A percentile compares a stretch with the other conserved stretches of the same genome.
phyloP scores from a whole-genome alignment of 441 rosid species.

The Arabidopsis hybrid region DNA sequence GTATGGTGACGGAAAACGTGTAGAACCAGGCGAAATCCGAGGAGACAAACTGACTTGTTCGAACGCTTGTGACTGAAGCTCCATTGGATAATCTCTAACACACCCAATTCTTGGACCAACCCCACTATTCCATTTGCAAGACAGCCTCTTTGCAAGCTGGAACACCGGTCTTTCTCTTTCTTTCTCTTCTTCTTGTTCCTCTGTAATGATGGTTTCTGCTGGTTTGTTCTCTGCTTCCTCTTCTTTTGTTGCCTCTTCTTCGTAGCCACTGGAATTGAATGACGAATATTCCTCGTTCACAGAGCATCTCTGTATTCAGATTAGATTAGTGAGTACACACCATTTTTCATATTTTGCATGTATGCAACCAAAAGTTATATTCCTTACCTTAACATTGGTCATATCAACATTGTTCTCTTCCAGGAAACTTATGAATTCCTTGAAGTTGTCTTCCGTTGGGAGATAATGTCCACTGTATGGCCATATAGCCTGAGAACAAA shows the following conservation, averaged over 20 bases:
- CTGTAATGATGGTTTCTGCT: conserved; percentile 21
- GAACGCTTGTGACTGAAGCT: conserved; percentile 68
- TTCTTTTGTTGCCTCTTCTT: conserved; percentile 34
- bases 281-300: conserved; percentile 67
- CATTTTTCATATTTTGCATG: not conserved
- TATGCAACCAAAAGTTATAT: not conserved
- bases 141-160: conserved; percentile 55
- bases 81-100: conserved; percentile 80
- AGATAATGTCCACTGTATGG: conserved; percentile 80
- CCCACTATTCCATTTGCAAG: conserved; percentile 87
- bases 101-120: conserved; percentile 84
- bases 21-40: conserved; percentile 42
- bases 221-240: conserved; percentile 11
- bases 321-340: conserved; percentile 13
- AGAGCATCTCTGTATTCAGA: conserved; percentile 60
- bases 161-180: conserved; percentile 47
- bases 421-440: conserved; percentile 61
- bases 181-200: conserved; percentile 33
- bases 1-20: conserved; percentile 27
- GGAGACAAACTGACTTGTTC: conserved; percentile 80
- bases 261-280: conserved; percentile 33
- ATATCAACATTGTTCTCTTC: conserved; percentile 66
- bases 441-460: conserved; percentile 75
- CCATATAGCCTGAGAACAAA: conserved; percentile 61
- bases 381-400: conserved; percentile 64